Percentiles rank a stretch among this genome's conserved stretches.
Evolutionary conservation across 495 filamentous ascomycete genomes (phyloP).

Genomic region (Lentithecium fluviatile): DNA sequence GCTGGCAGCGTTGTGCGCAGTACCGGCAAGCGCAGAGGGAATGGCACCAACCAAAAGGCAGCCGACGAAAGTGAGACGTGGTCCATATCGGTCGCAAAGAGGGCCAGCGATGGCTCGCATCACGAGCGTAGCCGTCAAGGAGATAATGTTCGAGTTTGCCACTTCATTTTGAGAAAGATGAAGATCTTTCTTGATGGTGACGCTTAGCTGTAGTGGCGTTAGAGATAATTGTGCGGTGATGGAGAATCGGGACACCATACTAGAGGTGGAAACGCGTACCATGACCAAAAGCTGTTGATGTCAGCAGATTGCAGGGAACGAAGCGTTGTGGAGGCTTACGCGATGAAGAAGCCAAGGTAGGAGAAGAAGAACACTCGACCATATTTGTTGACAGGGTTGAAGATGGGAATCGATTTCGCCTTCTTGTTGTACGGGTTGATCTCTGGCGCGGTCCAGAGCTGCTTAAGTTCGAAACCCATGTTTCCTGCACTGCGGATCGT

Average conservation of each 20-base stretch:
- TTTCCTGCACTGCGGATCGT: neutral
- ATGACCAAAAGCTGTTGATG: slow-evolving; percentile 2
- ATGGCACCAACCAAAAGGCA: slow-evolving; percentile 72
- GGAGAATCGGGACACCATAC: slow-evolving; percentile 14
- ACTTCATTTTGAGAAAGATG: slow-evolving; percentile 67
- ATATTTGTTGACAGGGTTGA: slow-evolving; percentile 37
- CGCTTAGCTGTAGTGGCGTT: slow-evolving; percentile 29
- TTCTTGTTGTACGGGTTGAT: slow-evolving; percentile 48
- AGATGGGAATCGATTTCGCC: slow-evolving; percentile 34
- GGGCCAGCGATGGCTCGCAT: slow-evolving; percentile 81
- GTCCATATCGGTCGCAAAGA: slow-evolving; percentile 80
- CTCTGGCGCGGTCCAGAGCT: slow-evolving; percentile 40
- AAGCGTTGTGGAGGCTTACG: slow-evolving; percentile 44
- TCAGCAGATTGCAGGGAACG: neutral
- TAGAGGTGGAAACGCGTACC: slow-evolving; percentile 48
- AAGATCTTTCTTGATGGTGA: slow-evolving; percentile 60
- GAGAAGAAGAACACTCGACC: slow-evolving; percentile 38
- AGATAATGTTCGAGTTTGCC: slow-evolving; percentile 90
- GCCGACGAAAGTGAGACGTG: slow-evolving; percentile 75
- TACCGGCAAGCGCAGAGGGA: slow-evolving; percentile 79
- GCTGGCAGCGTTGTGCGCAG: slow-evolving; percentile 66
- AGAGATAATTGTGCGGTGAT: slow-evolving; percentile 1
- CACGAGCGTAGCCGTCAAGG: slow-evolving; percentile 75
- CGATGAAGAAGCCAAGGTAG: slow-evolving; percentile 77
- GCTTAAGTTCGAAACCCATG: slow-evolving; percentile 31